Percentiles rank a stretch among this genome's conserved stretches.
These are phyloP conservation scores for Silene latifolia DNA, from an alignment of 148 eudicot species.

Conservation along the genomic window DNA sequence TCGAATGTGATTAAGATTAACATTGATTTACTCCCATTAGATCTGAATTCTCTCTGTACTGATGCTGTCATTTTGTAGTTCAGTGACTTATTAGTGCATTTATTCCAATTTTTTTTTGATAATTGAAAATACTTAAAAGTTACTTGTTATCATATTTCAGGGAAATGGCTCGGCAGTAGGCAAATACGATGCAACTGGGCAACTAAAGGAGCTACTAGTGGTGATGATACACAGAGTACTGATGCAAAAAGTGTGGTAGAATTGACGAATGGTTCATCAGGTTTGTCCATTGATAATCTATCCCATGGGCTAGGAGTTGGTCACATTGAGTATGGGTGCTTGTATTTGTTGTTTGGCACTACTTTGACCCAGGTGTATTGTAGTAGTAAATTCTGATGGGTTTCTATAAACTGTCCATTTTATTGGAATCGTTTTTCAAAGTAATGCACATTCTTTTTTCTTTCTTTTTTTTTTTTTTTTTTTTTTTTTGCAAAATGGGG, in stretches of 20 bases:
- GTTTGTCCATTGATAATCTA: slow-evolving; percentile 31
- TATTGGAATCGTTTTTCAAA: background rate
- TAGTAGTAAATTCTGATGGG: background rate
- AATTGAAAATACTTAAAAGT: background rate
- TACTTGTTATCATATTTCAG: slow-evolving; percentile 30
- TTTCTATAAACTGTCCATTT: background rate
- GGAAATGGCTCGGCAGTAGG: slow-evolving; percentile 97
- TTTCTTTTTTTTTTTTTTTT: no score
- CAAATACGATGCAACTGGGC: slow-evolving; percentile 99
- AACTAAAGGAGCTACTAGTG: slow-evolving; percentile 78
- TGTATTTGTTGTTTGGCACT: background rate
- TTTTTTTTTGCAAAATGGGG: background rate
- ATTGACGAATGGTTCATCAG: slow-evolving; percentile 81
- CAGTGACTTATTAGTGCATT: background rate
- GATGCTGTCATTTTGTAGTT: background rate
- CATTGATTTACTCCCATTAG: background rate
- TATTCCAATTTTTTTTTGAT: background rate
- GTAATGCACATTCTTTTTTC: no score
- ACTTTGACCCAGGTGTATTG: background rate
- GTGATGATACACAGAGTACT: slow-evolving; percentile 71
- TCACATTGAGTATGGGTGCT: background rate
- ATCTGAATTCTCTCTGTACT: background rate
- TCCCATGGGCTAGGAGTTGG: background rate
- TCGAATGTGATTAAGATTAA: background rate
- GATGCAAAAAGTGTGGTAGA: slow-evolving; percentile 92